Conservation (phyloP, 1,284 basidiomycete genomes). For the Calocybe gambosa region DNA sequence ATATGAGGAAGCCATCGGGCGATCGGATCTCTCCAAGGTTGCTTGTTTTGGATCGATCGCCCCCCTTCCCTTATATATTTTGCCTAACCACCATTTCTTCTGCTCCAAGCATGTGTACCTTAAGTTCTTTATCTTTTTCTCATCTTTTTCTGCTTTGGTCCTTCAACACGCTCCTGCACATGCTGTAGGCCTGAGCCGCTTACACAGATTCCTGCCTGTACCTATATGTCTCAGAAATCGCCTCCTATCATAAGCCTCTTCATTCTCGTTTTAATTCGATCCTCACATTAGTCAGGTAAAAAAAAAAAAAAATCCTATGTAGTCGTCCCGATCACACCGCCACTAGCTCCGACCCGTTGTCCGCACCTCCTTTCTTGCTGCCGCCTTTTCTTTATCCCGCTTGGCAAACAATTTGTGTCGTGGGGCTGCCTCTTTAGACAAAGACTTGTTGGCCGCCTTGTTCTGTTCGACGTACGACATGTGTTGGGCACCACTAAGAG, state of each 20-base stretch:
- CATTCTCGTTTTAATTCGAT: constrained; percentile 2
- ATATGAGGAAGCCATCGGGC: constrained; percentile 30
- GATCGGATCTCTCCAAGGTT: constrained; percentile 14
- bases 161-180: background rate
- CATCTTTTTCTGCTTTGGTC: background rate
- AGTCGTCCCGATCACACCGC: constrained; percentile 12
- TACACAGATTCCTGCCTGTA: too few relatives aligned
- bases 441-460: constrained; percentile 82
- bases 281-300: constrained; percentile 12
- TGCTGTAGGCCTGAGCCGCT: too few relatives aligned
- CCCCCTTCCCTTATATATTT: background rate
- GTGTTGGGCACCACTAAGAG: constrained; percentile 83
- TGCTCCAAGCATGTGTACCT: background rate
- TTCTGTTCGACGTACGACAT: constrained; percentile 92
- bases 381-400: constrained; percentile 43
- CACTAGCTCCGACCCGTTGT: constrained; percentile 16
- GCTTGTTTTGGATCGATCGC: constrained; percentile 18
- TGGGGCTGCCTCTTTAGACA: constrained; percentile 60
- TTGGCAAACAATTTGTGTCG: constrained; percentile 82
- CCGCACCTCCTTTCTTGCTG: constrained; percentile 24
- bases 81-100: background rate
- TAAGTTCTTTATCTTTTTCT: background rate
- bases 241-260: constrained; percentile 2
- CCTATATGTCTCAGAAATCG: constrained; percentile 15
- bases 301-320: background rate